These are phyloP conservation scores for Botryotinia convoluta DNA, from an alignment of 2,329 filamentous ascomycete genomes.

Conservation along the genomic window DNA sequence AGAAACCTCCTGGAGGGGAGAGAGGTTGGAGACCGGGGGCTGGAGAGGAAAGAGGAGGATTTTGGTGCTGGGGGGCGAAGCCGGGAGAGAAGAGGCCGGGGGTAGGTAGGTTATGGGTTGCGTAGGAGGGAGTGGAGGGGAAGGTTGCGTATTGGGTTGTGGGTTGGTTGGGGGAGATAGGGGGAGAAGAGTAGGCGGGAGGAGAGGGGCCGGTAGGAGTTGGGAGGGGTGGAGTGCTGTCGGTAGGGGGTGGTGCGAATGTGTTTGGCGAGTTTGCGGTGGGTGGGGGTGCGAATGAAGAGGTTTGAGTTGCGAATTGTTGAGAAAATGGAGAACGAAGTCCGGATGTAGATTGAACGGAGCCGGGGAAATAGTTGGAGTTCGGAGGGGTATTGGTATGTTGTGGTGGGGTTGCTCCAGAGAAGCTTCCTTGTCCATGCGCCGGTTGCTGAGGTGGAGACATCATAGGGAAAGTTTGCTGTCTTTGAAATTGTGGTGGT, in stretches of 20 bases:
- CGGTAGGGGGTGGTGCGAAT: constrained; percentile 33
- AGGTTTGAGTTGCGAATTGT: constrained; percentile 21
- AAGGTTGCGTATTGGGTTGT: constrained; percentile 47
- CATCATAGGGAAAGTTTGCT: constrained; percentile 17
- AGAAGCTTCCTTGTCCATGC: constrained; percentile 11
- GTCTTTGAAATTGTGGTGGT: constrained; percentile 22
- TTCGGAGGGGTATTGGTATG: constrained; percentile 16
- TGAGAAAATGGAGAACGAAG: constrained; percentile 25
- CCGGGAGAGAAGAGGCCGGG: constrained; percentile 29
- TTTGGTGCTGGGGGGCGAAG: constrained; percentile 19
- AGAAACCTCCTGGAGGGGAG: constrained; percentile 53
- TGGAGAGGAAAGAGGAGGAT: constrained; percentile 14
- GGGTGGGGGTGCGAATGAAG: constrained; percentile 28
- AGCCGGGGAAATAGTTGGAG: constrained; percentile 41
- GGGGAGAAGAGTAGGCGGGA: constrained; percentile 17
- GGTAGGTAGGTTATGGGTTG: constrained; percentile 41
- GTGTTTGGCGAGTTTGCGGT: constrained; percentile 30
- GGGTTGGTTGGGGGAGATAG: constrained; percentile 26
- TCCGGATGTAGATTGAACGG: constrained; percentile 32
- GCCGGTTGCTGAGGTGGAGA: constrained; percentile 16
- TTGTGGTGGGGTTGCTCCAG: constrained; percentile 7
- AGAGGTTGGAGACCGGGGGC: constrained; percentile 16
- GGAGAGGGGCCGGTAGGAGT: constrained; percentile 22
- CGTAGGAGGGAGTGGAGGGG: constrained; percentile 45
- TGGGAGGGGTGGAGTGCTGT: constrained; percentile 5